These are phyloP conservation scores for Rugonectria rugulosa DNA, from an alignment of 2,329 filamentous ascomycete genomes.

Conservation along the genomic window DNA sequence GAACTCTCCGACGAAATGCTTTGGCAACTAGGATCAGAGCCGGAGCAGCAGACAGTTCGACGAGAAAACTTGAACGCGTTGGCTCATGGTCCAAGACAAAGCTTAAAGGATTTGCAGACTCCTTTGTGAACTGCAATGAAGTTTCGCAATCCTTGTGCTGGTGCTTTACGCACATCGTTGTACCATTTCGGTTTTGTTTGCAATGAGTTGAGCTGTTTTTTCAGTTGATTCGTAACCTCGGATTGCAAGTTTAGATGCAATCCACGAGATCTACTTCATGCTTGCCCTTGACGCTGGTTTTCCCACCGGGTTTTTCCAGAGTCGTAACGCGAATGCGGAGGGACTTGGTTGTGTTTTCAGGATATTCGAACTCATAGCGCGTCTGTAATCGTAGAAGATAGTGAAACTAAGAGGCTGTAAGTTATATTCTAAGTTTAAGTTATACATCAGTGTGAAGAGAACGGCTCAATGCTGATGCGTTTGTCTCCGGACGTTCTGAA, in stretches of 20 bases:
- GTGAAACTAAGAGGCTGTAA: no score
- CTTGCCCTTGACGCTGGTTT: background rate
- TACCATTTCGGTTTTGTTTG: conserved; percentile 8
- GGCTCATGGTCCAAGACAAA: background rate
- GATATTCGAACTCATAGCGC: no score
- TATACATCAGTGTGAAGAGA: no score
- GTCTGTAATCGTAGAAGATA: no score
- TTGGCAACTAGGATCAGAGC: background rate
- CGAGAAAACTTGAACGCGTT: background rate
- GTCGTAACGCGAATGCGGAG: conserved; percentile 5
- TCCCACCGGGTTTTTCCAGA: conserved; percentile 9
- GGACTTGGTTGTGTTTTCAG: background rate
- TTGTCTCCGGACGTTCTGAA: no score
- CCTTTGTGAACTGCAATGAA: background rate
- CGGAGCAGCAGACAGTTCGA: background rate
- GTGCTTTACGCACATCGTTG: conserved; percentile 9
- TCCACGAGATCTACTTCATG: background rate
- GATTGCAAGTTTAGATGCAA: background rate
- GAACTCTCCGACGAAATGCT: background rate
- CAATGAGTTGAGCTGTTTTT: background rate
- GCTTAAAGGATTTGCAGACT: background rate
- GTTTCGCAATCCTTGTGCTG: background rate
- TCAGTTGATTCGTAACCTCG: background rate
- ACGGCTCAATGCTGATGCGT: no score
- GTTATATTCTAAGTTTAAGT: no score